These are phyloP conservation scores for Fusarium camptoceras DNA, from an alignment of 2,329 filamentous ascomycete species.

Conservation along the genomic window DNA sequence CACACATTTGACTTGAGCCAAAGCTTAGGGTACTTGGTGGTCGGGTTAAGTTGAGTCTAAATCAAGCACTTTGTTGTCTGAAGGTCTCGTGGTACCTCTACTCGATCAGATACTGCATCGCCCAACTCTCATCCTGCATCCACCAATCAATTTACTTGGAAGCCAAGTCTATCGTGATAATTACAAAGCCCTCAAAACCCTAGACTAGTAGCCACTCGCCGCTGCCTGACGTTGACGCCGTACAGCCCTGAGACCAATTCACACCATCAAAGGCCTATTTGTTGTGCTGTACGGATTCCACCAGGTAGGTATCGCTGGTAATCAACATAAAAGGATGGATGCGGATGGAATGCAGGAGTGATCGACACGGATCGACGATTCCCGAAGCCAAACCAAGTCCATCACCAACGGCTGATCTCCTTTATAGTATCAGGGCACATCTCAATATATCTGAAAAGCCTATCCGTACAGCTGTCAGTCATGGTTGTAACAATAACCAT, in stretches of 20 bases:
- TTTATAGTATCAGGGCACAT: slow-evolving; percentile 3
- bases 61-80: neutral
- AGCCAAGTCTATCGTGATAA: neutral
- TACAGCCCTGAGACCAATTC: neutral
- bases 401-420: slow-evolving; percentile 18
- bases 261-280: neutral
- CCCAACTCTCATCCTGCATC: neutral
- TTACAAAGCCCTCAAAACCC: slow-evolving; percentile 5
- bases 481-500: neutral
- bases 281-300: neutral
- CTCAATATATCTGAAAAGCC: neutral
- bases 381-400: slow-evolving; percentile 28
- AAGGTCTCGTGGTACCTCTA: neutral
- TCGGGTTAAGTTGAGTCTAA: slow-evolving; percentile 5
- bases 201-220: neutral
- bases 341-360: slow-evolving; percentile 24
- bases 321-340: neutral
- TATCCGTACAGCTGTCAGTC: neutral
- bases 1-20: neutral
- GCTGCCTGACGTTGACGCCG: neutral
- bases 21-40: neutral
- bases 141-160: neutral
- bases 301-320: neutral
- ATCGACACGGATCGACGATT: slow-evolving; percentile 41
- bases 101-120: neutral